Evolutionary conservation across 2,329 filamentous ascomycete genomes (phyloP).

Genomic region (Aureobasidium subglaciale): DNA sequence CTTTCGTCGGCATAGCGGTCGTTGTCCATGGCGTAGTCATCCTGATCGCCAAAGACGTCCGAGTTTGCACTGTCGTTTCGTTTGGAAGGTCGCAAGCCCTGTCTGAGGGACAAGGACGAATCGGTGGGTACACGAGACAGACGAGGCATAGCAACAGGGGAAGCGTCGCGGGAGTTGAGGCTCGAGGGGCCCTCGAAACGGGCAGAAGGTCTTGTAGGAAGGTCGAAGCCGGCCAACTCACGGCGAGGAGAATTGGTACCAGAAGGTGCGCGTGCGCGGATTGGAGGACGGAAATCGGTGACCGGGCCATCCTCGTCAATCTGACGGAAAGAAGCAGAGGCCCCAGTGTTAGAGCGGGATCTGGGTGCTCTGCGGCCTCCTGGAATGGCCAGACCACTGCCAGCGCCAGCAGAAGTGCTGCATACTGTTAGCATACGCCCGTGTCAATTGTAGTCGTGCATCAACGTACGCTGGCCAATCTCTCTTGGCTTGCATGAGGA

Average conservation of each 20-base stretch:
- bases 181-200: slow-evolving; percentile 51
- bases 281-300: slow-evolving; percentile 46
- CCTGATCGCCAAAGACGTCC: slow-evolving; percentile 45
- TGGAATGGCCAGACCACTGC: background rate
- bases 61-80: slow-evolving; percentile 28
- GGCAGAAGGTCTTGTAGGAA: slow-evolving; percentile 43
- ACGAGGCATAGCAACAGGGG: slow-evolving; percentile 39
- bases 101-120: slow-evolving; percentile 43
- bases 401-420: slow-evolving; percentile 13
- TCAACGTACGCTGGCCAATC: slow-evolving; percentile 59
- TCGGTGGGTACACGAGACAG: slow-evolving; percentile 51
- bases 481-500: slow-evolving; percentile 62
- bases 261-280: slow-evolving; percentile 41
- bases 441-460: background rate
- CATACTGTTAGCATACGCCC: slow-evolving; percentile 12
- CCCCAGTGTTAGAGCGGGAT: slow-evolving; percentile 57
- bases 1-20: slow-evolving; percentile 42
- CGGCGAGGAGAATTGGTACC: slow-evolving; percentile 34
- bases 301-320: slow-evolving; percentile 48
- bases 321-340: slow-evolving; percentile 53
- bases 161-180: slow-evolving; percentile 41
- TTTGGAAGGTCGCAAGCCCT: slow-evolving; percentile 34
- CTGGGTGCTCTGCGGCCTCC: slow-evolving; percentile 35
- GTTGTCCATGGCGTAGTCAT: slow-evolving; percentile 44
- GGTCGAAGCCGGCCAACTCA: slow-evolving; percentile 37